A percentile compares a stretch with the other conserved stretches of the same genome.
Conservation (phyloP, 805 yeast genomes). For the Metschnikowia rubicola region DNA sequence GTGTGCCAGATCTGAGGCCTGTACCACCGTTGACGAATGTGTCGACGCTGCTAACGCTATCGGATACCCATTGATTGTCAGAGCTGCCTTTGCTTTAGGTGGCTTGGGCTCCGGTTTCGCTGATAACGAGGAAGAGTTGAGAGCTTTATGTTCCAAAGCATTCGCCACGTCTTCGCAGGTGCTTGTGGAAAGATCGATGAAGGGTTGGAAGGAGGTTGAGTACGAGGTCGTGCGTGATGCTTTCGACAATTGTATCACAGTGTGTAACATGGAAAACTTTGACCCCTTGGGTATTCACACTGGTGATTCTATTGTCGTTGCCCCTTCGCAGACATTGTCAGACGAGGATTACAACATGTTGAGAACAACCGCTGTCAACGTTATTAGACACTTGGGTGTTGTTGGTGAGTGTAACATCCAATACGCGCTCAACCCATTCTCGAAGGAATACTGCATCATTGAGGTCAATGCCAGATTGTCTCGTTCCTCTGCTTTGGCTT, state of each 20-base stretch:
- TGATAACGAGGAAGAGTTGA: conserved; percentile 76
- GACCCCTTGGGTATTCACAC: conserved; percentile 98
- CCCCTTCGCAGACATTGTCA: conserved; percentile 95
- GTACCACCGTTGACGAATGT: conserved; percentile 77
- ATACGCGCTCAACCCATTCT: conserved; percentile 90
- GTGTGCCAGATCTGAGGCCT: conserved; percentile 91
- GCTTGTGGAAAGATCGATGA: conserved; percentile 91
- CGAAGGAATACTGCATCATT: conserved; percentile 93
- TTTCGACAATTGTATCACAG: conserved; percentile 95
- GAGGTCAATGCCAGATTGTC: conserved; percentile 98
- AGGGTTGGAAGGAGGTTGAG: conserved; percentile 99
- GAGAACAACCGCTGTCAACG: conserved; percentile 95
- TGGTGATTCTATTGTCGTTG: conserved; percentile 98
- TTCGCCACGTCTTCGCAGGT: conserved; percentile 97
- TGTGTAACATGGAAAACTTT: conserved; percentile 98
- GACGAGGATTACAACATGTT: conserved; percentile 98
- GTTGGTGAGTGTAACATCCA: conserved; percentile 99
- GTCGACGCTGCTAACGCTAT: conserved; percentile 77
- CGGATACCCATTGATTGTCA: conserved; percentile 92
- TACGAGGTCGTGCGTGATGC: conserved; percentile 98
- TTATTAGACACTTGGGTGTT: conserved; percentile 95
- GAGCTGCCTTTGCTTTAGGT: conserved; percentile 97
- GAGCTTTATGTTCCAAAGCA: conserved; percentile 82
- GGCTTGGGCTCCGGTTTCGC: conserved; percentile 99
- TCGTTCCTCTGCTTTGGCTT: conserved; percentile 97